Base-by-base conservation (phyloP, 2,329 filamentous ascomycete species). In the Knoxdaviesia capensis region DNA sequence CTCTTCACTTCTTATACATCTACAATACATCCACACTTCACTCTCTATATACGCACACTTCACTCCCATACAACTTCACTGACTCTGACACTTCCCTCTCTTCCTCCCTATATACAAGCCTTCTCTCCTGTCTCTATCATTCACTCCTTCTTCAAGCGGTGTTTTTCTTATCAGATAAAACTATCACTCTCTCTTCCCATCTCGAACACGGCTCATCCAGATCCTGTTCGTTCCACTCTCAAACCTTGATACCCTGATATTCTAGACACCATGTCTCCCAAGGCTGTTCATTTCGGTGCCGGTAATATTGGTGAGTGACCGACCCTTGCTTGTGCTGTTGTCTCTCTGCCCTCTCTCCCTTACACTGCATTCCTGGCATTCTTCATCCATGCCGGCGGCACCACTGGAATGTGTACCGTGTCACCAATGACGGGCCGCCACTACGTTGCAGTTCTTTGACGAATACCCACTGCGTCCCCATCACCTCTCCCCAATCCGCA, bases 211-310 rank as follows among this genome's bases (percentile, higher is more conserved):
- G 20, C 20, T 20, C 20, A 20, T 20, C 20, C 3, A 20, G 20
- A 20, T 20, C 20, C 20, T 20, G 20, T 29, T 29, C 9, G 29
- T 8, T 43, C 6, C 30, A 29, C n/a, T 35, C 7, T 30, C 42
- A 30, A 43, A 28, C 33, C 37, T 40, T 31, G n/a, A 8, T 33
- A 32, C n/a, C 34, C 40, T 11, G 20, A 20, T 41, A 32, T 35
- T 33, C 20, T 34, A 34, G 29, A n/a, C 45, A 6, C 41, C 47
- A 69, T 68, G 64, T 58, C 55, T 42, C 48, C 48, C 59, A 84
- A 20, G 58, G 82, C 82, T 50, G 74, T 88, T 57, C 83, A 88
- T 64, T 88, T 90, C 52, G 83, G 83, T 50, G 81, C 81, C 53
- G 83, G 83, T 56, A 88, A 88, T 61, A 88, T 90, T 56, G 83